Percentiles rank a stretch among this genome's conserved stretches.
phyloP scores from a whole-genome alignment of 306 rosid species.

The Notholithocarpus densiflorus region DNA sequence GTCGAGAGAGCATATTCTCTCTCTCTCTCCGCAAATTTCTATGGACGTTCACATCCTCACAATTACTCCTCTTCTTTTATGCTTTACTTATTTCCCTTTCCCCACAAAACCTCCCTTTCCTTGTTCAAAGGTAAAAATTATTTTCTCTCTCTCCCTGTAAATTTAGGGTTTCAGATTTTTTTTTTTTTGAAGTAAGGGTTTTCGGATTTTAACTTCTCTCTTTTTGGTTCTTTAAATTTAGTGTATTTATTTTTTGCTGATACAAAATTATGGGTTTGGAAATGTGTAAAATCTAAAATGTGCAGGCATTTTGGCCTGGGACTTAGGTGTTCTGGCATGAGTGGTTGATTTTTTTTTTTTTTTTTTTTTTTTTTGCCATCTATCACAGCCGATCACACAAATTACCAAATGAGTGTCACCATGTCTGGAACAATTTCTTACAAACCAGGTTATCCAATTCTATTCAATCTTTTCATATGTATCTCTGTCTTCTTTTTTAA shows the following conservation, averaged over 20 bases:
- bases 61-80: too few species aligned
- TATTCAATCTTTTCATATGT: not conserved
- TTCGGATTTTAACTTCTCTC: not conserved
- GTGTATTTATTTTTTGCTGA: not conserved
- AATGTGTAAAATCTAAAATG: constrained; percentile 13
- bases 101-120: not conserved
- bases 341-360: constrained; percentile 49
- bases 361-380: not conserved
- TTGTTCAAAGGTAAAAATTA: not conserved
- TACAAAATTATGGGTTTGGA: constrained; percentile 16
- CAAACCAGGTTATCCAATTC: constrained; percentile 17
- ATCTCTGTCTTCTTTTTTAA: not conserved
- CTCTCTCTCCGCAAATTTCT: constrained; percentile 26
- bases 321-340: constrained; percentile 42
- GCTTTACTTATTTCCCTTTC: not conserved
- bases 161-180: not conserved
- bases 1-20: not conserved
- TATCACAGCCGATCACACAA: constrained; percentile 7
- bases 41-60: too few species aligned
- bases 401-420: constrained; percentile 3
- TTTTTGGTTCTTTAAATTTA: not conserved
- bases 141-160: not conserved
- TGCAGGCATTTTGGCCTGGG: constrained; percentile 51
- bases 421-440: constrained; percentile 49
- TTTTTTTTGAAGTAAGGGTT: too few species aligned